Conservation (phyloP, 768 basidiomycete species). For the Mycena rosella region DNA sequence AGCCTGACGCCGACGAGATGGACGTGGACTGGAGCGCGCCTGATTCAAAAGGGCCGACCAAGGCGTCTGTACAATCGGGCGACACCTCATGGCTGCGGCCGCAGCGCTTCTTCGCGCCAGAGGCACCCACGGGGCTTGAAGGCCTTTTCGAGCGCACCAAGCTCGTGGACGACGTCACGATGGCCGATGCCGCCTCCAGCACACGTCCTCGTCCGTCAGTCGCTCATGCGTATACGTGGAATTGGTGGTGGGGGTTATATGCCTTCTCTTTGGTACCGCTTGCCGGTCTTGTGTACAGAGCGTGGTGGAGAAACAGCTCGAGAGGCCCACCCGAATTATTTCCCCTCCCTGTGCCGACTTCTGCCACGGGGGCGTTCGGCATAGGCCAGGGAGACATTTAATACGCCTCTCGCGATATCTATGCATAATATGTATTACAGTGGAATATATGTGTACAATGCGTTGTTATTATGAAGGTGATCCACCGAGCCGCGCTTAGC, state of each 20-base stretch:
- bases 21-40: slow-evolving; percentile 84
- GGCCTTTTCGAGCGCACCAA: slow-evolving; percentile 73
- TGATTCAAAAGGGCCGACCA: slow-evolving; percentile 46
- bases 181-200: slow-evolving; percentile 36
- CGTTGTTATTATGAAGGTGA: slow-evolving; percentile 15
- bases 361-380: background rate
- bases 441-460: slow-evolving; percentile 21
- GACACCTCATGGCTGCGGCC: slow-evolving; percentile 71
- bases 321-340: background rate
- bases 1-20: slow-evolving; percentile 61
- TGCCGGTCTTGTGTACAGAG: slow-evolving; percentile 42
- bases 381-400: background rate
- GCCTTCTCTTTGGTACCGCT: slow-evolving; percentile 44
- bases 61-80: slow-evolving; percentile 41
- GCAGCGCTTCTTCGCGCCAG: slow-evolving; percentile 83
- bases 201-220: slow-evolving; percentile 3
- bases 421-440: slow-evolving; percentile 4
- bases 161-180: slow-evolving; percentile 58
- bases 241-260: slow-evolving; percentile 55
- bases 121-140: slow-evolving; percentile 83
- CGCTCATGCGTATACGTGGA: slow-evolving; percentile 40
- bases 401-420: background rate
- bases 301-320: slow-evolving; percentile 39
- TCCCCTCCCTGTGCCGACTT: background rate
- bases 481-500: background rate